Evolutionary conservation across 2,329 filamentous ascomycete species (phyloP).

Genomic region (Botryotinia convoluta): DNA sequence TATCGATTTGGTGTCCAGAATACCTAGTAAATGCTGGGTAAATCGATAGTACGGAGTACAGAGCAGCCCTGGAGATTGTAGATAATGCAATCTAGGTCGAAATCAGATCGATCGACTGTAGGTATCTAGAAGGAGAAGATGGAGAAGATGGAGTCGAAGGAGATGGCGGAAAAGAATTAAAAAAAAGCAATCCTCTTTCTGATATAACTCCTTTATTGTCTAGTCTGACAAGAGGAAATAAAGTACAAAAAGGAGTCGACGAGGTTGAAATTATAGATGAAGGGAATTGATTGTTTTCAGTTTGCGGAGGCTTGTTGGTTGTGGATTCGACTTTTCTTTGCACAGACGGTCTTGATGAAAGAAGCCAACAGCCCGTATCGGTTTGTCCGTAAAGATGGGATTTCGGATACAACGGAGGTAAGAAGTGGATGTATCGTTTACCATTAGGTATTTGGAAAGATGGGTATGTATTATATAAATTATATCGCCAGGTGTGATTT

Average conservation of each 20-base stretch:
- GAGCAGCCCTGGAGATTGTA: not conserved
- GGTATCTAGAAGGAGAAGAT: not conserved
- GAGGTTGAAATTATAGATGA: not conserved
- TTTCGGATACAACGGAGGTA: constrained; percentile 4
- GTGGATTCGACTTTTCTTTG: constrained; percentile 1
- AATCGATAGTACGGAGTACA: not conserved
- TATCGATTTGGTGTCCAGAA: not conserved
- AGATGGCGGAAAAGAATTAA: not conserved
- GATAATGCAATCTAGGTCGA: not conserved
- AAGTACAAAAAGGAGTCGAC: not conserved
- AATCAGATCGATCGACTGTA: not conserved
- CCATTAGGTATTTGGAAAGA: not conserved
- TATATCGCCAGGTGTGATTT: not conserved
- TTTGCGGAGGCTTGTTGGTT: not conserved
- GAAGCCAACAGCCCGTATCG: not conserved
- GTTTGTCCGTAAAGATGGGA: not conserved
- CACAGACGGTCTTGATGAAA: not conserved
- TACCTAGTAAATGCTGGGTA: not conserved
- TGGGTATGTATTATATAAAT: not conserved
- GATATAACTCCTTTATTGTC: not conserved
- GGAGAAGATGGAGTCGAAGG: not conserved
- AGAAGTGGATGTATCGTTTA: not conserved
- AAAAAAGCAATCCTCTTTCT: not conserved
- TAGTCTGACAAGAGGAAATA: not conserved
- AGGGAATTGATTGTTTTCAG: not conserved